phyloP scores from a whole-genome alignment of 2,329 filamentous ascomycete genomes.

The Fusarium sp. region DNA sequence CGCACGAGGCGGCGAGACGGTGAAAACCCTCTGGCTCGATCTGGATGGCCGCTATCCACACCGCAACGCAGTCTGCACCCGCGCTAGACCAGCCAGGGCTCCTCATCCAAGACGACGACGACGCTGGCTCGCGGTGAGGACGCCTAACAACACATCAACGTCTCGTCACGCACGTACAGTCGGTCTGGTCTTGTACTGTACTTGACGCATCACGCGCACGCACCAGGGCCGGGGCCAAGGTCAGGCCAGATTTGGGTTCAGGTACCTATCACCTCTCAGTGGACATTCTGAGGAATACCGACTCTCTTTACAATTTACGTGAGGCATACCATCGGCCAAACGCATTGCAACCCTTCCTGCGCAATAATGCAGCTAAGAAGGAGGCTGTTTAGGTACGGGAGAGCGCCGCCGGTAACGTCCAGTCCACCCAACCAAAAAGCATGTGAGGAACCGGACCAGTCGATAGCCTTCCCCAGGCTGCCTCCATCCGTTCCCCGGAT shows the following conservation, averaged over 20 bases:
- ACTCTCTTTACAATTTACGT: conserved; percentile 4
- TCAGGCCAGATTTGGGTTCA: conserved; percentile 5
- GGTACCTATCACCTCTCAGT: conserved; percentile 9
- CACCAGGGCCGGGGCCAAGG: conserved; percentile 1
- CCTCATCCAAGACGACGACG: neutral
- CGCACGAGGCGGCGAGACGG: conserved; percentile 29
- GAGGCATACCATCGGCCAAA: conserved; percentile 22
- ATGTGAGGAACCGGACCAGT: conserved; percentile 7
- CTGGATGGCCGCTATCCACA: conserved; percentile 25
- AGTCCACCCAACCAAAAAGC: conserved; percentile 25
- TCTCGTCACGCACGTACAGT: conserved; percentile 6
- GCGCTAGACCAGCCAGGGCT: neutral
- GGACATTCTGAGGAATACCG: neutral
- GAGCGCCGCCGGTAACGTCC: neutral
- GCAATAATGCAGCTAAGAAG: conserved; percentile 10
- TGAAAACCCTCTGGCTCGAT: conserved; percentile 37
- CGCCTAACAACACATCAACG: conserved; percentile 14
- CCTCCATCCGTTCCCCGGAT: neutral
- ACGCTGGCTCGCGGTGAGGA: neutral
- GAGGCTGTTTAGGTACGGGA: conserved; percentile 20
- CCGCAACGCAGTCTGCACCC: conserved; percentile 20
- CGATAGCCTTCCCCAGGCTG: conserved; percentile 12
- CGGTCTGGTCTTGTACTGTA: neutral
- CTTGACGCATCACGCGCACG: conserved; percentile 1
- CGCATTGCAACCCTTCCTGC: conserved; percentile 29